Conservation (phyloP, 352 stramenopile species). For the Phytopythium aichiense region DNA sequence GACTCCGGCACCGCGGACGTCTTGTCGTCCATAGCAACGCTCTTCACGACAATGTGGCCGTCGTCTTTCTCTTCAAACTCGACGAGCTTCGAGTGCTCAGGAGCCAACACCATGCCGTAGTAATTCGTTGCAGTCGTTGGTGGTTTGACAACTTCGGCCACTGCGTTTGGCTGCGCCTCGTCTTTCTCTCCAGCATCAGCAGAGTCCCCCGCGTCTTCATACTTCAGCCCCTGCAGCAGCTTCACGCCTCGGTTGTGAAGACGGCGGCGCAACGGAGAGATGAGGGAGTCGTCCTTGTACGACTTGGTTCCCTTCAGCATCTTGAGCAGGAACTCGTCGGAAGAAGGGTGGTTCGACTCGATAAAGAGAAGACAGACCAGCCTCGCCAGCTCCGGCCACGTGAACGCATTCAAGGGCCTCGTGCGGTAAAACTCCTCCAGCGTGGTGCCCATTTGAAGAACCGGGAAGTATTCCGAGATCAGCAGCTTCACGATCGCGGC, state of each 20-base stretch:
- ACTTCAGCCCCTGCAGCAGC: constrained; percentile 37
- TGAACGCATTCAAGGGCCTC: constrained; percentile 70
- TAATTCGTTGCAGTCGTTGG: constrained; percentile 16
- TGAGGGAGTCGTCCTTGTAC: constrained; percentile 61
- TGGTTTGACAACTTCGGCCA: background rate
- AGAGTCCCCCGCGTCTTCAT: constrained; percentile 36
- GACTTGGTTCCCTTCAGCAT: constrained; percentile 70
- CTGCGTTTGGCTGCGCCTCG: background rate
- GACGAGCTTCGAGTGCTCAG: constrained; percentile 31
- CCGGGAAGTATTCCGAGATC: constrained; percentile 59
- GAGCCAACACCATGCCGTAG: constrained; percentile 48
- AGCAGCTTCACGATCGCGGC: constrained; percentile 43
- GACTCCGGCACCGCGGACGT: constrained; percentile 10
- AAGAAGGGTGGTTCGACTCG: constrained; percentile 62
- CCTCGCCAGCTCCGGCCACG: constrained; percentile 76
- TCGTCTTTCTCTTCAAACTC: constrained; percentile 33
- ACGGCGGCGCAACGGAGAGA: constrained; percentile 41
- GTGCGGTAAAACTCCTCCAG: constrained; percentile 72
- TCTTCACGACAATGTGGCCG: constrained; percentile 37
- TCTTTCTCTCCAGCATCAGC: constrained; percentile 13
- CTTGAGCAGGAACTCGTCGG: constrained; percentile 72
- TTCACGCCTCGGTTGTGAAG: constrained; percentile 32
- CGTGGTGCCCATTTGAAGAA: constrained; percentile 64
- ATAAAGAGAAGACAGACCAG: constrained; percentile 72
- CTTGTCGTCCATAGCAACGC: constrained; percentile 12